Evolutionary conservation across 2,329 filamentous ascomycete genomes (phyloP), one percentile per base, ranked within the genome.

Genomic region (Fusarium sp.): DNA sequence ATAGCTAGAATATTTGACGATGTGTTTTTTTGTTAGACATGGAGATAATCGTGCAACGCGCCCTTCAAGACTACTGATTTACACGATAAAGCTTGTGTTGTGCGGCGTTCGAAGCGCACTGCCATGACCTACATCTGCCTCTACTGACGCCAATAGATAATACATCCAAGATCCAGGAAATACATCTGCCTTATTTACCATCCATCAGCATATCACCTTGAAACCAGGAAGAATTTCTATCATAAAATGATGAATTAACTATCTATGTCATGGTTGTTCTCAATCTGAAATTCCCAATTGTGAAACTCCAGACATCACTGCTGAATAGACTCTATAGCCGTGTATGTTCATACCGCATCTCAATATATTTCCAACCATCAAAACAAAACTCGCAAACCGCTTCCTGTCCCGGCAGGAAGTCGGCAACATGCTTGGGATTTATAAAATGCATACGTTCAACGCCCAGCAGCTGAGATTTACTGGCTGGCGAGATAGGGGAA

Each of bases 331-430:
- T 67, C 57, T 69, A 61, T 68, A 67, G 26, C 42, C 41, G 54
- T 59, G 11, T 18, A 20, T 63, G 38, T 63, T 69, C 67, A 60
- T 69, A 50, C 53, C 67, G 42, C 67, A 57, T 69, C 62, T 56
- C 67, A 59, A 53, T 67, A 42, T 69, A 60, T 16, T 49, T 33
- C 20, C 18, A 46, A 65, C 23, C 58, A 67, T 56, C 16, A 64
- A 37, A 40, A 16, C 23, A 51, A 40, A 51, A 34, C 37, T 30
- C 40, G 11, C 36, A 50, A 31, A 23, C 42, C 38, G 30, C 34
- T 67, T 64, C 67, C 67, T 50, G 62, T 53, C 30, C 67, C 67
- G 3, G 67, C 67, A 67, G 67, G 62, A 57, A 53, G 53, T 59
- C 42, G 31, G 50, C 18, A 51, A 53, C 41, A 67, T 69, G 57